Conservation (phyloP, 2,329 filamentous ascomycete species). For the Tolypocladium tropicale region DNA sequence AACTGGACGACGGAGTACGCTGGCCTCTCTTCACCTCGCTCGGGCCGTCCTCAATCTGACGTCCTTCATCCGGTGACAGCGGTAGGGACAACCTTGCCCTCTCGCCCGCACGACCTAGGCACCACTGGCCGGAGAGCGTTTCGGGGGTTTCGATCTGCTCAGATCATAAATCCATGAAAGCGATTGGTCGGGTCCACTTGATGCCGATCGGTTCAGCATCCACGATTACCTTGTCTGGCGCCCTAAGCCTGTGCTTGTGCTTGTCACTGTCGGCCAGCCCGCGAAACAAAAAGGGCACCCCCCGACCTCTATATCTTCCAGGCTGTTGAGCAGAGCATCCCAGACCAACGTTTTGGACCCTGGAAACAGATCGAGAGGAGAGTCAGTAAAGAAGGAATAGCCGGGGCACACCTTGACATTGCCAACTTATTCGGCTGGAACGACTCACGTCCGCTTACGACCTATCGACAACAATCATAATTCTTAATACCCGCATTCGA, state of each 20-base stretch:
- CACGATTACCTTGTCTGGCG: constrained; percentile 1
- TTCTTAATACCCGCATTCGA: not conserved
- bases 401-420: not conserved
- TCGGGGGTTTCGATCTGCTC: constrained; percentile 11
- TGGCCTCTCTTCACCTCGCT: constrained; percentile 6
- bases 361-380: not conserved
- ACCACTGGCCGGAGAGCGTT: constrained; percentile 6
- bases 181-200: constrained; percentile 7
- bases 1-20: constrained; percentile 4
- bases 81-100: not conserved
- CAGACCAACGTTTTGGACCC: not conserved
- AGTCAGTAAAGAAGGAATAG: not conserved
- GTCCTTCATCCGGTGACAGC: constrained; percentile 1
- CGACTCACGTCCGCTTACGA: not conserved
- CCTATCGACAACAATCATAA: not conserved
- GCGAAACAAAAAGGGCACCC: not conserved
- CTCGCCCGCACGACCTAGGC: constrained; percentile 1
- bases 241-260: not conserved
- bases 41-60: constrained; percentile 9
- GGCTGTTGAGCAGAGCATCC: not conserved
- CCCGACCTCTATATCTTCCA: not conserved
- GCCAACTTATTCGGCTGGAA: not conserved
- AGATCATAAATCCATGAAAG: constrained; percentile 5
- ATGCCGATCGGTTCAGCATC: constrained; percentile 4
- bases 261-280: not conserved